These are phyloP conservation scores for Lecanicillium sp. DNA, from an alignment of 2,329 filamentous ascomycete species.

Conservation along the genomic window DNA sequence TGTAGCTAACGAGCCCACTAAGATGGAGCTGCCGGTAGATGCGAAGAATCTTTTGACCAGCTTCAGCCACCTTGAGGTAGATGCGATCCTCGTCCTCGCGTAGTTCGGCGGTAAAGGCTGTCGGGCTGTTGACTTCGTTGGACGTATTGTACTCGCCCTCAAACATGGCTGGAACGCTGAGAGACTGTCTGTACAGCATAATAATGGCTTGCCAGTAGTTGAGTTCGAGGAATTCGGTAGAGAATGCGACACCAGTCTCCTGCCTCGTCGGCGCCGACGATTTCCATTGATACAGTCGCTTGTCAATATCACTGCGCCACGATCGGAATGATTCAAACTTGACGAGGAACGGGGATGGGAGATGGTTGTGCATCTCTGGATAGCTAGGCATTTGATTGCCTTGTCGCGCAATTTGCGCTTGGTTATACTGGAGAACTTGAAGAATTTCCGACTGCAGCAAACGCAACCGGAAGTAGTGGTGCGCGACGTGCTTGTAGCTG, in stretches of 20 bases:
- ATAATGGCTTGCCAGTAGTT: constrained; percentile 98
- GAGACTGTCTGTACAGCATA: constrained; percentile 86
- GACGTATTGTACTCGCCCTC: constrained; percentile 67
- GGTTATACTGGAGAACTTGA: constrained; percentile 86
- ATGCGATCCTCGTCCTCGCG: constrained; percentile 82
- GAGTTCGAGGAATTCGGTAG: constrained; percentile 80
- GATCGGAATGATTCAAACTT: constrained; percentile 78
- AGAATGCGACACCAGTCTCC: constrained; percentile 82
- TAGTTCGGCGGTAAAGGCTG: constrained; percentile 54
- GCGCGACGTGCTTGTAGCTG: constrained; percentile 83
- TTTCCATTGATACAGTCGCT: constrained; percentile 79
- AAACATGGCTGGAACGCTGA: constrained; percentile 77
- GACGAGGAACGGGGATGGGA: constrained; percentile 78
- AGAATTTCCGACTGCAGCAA: constrained; percentile 90
- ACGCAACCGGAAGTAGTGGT: constrained; percentile 86
- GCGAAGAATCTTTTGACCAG: constrained; percentile 84
- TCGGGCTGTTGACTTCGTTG: constrained; percentile 55
- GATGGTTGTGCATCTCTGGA: constrained; percentile 65
- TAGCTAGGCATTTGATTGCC: constrained; percentile 56
- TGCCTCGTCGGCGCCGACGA: constrained; percentile 66
- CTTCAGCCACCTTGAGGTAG: constrained; percentile 90
- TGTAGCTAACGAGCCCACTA: constrained; percentile 87
- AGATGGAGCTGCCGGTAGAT: constrained; percentile 86
- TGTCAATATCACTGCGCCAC: constrained; percentile 84
- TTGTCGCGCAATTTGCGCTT: constrained; percentile 69